A percentile compares a stretch with the other conserved stretches of the same genome.
Conservation (phyloP, 2,329 filamentous ascomycete genomes). For the Fusarium palustre region DNA sequence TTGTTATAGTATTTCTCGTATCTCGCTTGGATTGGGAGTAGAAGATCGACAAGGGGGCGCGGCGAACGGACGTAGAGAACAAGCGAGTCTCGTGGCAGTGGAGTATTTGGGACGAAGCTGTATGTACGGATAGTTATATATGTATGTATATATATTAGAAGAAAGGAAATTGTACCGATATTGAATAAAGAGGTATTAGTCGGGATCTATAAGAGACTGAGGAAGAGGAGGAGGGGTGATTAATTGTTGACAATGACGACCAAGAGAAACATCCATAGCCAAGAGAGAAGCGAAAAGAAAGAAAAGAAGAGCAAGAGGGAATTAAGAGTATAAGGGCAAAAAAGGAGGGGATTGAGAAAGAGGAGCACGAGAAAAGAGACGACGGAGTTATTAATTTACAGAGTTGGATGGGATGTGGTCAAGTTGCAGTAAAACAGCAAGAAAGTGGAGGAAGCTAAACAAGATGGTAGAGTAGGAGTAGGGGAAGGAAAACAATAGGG, state of each 20-base stretch:
- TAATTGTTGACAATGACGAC: not conserved
- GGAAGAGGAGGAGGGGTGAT: not conserved
- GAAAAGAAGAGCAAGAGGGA: not conserved
- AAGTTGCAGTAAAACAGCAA: slow-evolving; percentile 16
- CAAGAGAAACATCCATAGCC: slow-evolving; percentile 24
- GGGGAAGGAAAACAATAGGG: not conserved
- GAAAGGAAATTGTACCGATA: not conserved
- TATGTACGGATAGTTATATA: not conserved
- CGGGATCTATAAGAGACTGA: not conserved
- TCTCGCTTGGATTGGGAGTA: slow-evolving; percentile 1
- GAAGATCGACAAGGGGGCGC: slow-evolving; percentile 20
- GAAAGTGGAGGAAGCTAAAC: slow-evolving; percentile 22
- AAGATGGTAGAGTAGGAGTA: not conserved
- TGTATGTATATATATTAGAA: not conserved
- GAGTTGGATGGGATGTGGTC: not conserved
- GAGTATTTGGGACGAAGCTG: not conserved
- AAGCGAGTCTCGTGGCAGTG: slow-evolving; percentile 1
- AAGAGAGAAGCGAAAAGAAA: not conserved
- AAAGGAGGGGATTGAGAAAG: not conserved
- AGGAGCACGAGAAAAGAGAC: slow-evolving; percentile 3
- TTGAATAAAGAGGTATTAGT: slow-evolving; percentile 9
- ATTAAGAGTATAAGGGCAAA: not conserved
- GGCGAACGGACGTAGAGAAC: not conserved
- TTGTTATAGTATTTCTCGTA: slow-evolving; percentile 28
- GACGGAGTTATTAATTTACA: slow-evolving; percentile 13